A percentile compares a stretch with the other conserved stretches of the same genome.
Evolutionary conservation across 73 alveolate genomes (phyloP).

Genomic region (Halteria grandinella): DNA sequence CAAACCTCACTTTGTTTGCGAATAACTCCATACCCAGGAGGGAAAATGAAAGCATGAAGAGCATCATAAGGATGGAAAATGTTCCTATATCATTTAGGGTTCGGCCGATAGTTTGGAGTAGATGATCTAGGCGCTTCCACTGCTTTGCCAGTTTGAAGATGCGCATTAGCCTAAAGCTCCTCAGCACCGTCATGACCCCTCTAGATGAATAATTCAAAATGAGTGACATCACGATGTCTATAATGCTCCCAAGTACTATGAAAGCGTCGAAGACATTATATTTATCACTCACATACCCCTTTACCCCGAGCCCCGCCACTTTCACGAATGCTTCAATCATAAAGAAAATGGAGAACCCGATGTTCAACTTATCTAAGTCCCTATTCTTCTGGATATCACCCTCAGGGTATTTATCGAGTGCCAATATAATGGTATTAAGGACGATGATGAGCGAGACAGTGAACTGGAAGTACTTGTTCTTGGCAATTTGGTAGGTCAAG

Average conservation of each 20-base stretch:
- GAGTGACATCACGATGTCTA: conserved; percentile 79
- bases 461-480: not conserved
- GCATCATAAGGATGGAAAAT: conserved; percentile 59
- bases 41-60: conserved; percentile 62
- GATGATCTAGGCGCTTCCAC: conserved; percentile 58
- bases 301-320: conserved; percentile 52
- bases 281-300: conserved; percentile 40
- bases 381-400: not conserved
- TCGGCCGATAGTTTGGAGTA: conserved; percentile 53
- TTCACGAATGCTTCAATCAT: conserved; percentile 50
- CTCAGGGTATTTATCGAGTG: conserved; percentile 69
- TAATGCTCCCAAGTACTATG: conserved; percentile 77
- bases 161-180: conserved; percentile 69
- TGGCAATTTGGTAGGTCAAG: conserved; percentile 1
- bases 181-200: conserved; percentile 66
- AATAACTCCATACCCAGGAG: conserved; percentile 73
- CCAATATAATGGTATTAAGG: conserved; percentile 57
- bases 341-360: conserved; percentile 53
- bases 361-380: conserved; percentile 40
- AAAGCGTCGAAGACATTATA: conserved; percentile 65
- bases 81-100: conserved; percentile 56
- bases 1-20: conserved; percentile 36
- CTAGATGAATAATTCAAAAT: not conserved
- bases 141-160: conserved; percentile 70
- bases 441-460: conserved; percentile 66